phyloP scores from a whole-genome alignment of 2,329 filamentous ascomycete genomes.

The Ophiostoma fasciatum region DNA sequence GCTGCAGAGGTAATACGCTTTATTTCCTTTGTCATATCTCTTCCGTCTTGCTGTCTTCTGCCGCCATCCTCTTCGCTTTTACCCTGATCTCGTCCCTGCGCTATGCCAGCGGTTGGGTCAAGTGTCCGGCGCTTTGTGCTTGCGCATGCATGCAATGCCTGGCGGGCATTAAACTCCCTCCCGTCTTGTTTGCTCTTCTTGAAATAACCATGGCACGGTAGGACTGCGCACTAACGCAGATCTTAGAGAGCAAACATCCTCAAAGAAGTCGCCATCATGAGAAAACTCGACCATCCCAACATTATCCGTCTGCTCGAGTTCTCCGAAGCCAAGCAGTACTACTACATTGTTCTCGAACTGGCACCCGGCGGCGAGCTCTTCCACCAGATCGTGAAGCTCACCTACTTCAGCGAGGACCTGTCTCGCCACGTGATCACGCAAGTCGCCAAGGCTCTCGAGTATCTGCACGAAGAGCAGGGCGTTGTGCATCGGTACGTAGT shows the following conservation, averaged over 20 bases:
- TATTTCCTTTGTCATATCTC: slow-evolving; percentile 9
- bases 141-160: too few relatives aligned
- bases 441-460: slow-evolving; percentile 86
- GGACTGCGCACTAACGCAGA: too few relatives aligned
- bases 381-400: slow-evolving; percentile 94
- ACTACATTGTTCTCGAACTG: slow-evolving; percentile 92
- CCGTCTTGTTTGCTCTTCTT: too few relatives aligned
- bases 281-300: slow-evolving; percentile 88
- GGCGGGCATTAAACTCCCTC: too few relatives aligned
- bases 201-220: too few relatives aligned
- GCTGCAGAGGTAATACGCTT: slow-evolving; percentile 77
- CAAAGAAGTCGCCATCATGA: slow-evolving; percentile 98
- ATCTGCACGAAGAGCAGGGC: slow-evolving; percentile 85
- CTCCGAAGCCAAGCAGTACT: slow-evolving; percentile 84
- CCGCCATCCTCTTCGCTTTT: slow-evolving; percentile 16
- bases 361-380: slow-evolving; percentile 94
- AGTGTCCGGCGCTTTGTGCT: too few relatives aligned
- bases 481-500: slow-evolving; percentile 84
- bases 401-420: slow-evolving; percentile 94
- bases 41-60: slow-evolving; percentile 12
- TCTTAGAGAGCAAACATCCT: slow-evolving; percentile 94
- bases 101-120: too few relatives aligned
- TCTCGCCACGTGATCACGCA: slow-evolving; percentile 89
- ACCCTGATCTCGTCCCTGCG: slow-evolving; percentile 3
- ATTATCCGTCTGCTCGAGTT: slow-evolving; percentile 91